Base-by-base conservation (phyloP, 768 basidiomycete genomes). In the Lentinula aciculospora region DNA sequence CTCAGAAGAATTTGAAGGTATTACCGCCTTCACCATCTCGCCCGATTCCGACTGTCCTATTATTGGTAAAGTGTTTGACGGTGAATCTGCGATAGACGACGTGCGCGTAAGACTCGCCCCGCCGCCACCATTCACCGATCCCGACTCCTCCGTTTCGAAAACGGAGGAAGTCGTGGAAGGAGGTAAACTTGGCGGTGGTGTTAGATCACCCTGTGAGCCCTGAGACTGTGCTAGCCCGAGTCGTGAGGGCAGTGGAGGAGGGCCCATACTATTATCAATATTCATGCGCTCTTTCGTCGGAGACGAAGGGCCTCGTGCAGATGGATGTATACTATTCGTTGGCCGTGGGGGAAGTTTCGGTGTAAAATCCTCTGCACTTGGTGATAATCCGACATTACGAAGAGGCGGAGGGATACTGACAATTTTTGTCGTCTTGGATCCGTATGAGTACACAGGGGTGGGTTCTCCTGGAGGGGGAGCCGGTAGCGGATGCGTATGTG, bases 281-380 rank as follows among this genome's bases (percentile, higher is more conserved):
- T 70, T 66, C 64, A 67, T 68, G 9, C 64, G 72, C 39, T 74
- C 76, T 62, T 71, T 72, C 19, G 67, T 76, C 4, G 86, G 83
- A 0, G 83, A 78, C 34, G 72, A 67, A 17, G 77, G 74, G 65
- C 77, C 74, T 27, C 88, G 81, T 23, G 82, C 73, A 12, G 89
- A 90, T 12, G 89, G 90, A 62, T 92, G 90, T 54, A 92, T 92
- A 65, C 89, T 92, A 46, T 76, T 80, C 13, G 80, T 72, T 3
- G 90, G 90, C 27, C 86, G 81, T 4, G 79, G 65, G 6, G 90
- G 89, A 21, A 91, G 75, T 36, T 78, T 79, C 0, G 90, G 90
- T 0, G 84, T 79, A 62, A 92, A 92, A 68, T 92, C 90, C 62
- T 85, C 83, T 31, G 76, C 74, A 10, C 13, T n/a, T 27, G 74